Conservation (phyloP, 2,329 filamentous ascomycete genomes). For the Eutypella sp. region DNA sequence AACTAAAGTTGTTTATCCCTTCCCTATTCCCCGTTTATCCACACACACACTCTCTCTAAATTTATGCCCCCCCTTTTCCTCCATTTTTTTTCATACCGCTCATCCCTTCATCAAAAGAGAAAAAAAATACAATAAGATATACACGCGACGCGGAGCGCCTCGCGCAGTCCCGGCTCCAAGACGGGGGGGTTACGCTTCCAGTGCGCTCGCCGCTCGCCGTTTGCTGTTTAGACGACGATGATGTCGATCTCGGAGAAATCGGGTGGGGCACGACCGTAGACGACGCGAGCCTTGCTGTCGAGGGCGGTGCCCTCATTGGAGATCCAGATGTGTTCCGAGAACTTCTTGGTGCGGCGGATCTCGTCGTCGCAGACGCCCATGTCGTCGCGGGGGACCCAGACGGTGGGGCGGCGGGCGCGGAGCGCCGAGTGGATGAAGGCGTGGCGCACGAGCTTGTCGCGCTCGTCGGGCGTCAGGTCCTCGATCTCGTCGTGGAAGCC, state of each 20-base stretch:
- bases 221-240: constrained; percentile 60
- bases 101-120: too few species aligned
- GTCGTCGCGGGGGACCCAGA: constrained; percentile 92
- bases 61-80: too few species aligned
- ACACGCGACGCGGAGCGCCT: neutral
- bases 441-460: constrained; percentile 77
- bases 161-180: too few species aligned
- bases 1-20: too few species aligned
- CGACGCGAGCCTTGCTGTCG: constrained; percentile 75
- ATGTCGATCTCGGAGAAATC: constrained; percentile 87
- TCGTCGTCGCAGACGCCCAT: constrained; percentile 90
- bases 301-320: constrained; percentile 88
- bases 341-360: constrained; percentile 68
- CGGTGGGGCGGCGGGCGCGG: constrained; percentile 74
- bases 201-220: too few species aligned
- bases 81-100: too few species aligned
- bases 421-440: constrained; percentile 90
- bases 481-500: constrained; percentile 90
- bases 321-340: constrained; percentile 82
- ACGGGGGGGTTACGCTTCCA: too few species aligned
- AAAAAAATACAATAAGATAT: too few species aligned
- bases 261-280: constrained; percentile 80
- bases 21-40: too few species aligned
- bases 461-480: constrained; percentile 83
- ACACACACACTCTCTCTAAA: too few species aligned